Percentiles rank a stretch among this genome's conserved stretches.
Evolutionary conservation across 1,284 basidiomycete species (phyloP).

Genomic region (Rhodofomes roseus): DNA sequence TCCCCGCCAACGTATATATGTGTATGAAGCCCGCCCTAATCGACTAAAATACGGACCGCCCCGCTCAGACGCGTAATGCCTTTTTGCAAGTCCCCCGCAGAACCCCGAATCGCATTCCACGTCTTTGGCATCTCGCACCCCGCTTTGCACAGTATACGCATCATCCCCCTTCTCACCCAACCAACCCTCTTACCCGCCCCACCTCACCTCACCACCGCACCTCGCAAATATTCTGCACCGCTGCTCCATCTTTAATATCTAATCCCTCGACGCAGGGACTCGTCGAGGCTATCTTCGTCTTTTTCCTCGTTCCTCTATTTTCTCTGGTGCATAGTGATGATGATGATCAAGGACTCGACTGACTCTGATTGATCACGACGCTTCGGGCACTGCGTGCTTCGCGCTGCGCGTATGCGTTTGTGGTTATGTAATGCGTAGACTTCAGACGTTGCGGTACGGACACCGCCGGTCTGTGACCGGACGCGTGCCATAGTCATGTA

Average conservation of each 20-base stretch:
- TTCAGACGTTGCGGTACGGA: neutral
- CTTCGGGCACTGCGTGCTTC: neutral
- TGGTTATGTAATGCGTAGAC: neutral
- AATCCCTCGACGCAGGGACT: neutral
- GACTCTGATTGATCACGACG: neutral
- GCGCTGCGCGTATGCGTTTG: neutral
- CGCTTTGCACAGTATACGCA: neutral
- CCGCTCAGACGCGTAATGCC: constrained; percentile 1
- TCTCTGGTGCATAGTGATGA: neutral
- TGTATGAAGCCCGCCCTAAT: neutral
- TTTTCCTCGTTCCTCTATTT: neutral
- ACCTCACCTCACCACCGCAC: neutral
- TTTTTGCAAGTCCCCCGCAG: neutral
- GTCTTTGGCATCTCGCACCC: neutral
- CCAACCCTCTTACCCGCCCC: neutral
- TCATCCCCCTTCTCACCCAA: neutral
- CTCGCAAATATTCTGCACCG: neutral
- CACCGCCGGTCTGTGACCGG: no score
- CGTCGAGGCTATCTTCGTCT: neutral
- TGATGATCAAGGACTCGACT: neutral
- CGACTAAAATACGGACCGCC: neutral
- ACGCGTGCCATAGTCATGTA: no score
- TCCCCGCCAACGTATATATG: neutral
- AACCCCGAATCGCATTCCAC: neutral
- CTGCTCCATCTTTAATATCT: neutral